Base-by-base conservation (phyloP, 805 yeast genomes). In the Yamadazyma kitorensis region DNA sequence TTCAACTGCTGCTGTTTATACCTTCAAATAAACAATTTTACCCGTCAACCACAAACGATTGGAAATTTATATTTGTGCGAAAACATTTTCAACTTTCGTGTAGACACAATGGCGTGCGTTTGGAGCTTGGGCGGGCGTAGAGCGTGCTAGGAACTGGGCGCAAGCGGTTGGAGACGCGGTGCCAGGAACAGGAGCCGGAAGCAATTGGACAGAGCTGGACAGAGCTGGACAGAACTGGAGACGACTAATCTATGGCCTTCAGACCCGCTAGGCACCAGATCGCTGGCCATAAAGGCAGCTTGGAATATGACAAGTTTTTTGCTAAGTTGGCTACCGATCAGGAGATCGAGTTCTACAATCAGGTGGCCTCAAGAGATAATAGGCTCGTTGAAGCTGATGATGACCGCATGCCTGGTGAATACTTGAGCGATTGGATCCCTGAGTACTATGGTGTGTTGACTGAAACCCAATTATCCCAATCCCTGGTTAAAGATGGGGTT, bases 211-310 rank as follows among this genome's bases (percentile, higher is more conserved):
- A n/a, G n/a, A n/a, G n/a, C n/a, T n/a, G n/a, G n/a, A n/a, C n/a
- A n/a, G n/a, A n/a, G n/a, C n/a, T n/a, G n/a, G n/a, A n/a, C n/a
- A n/a, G n/a, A n/a, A n/a, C n/a, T n/a, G n/a, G n/a, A n/a, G n/a
- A n/a, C n/a, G n/a, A n/a, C n/a, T n/a, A n/a, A n/a, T n/a, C n/a
- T n/a, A 27, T 33, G 31, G 14, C n/a, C 15, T 35, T 35, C 16
- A 14, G 12, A 7, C 22, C 24, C 7, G 40, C 56, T 8, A 33
- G 36, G n/a, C 86, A 84, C 51, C 83, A 80, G 58, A 98, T 93
- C 3, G 98, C 97, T 0, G 98, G 98, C 5, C 98, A 91, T 51
- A 85, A 71, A 5, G 98, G 96, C 0, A 74, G 83, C 3, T 47
- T 86, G 34, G 45, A 50, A 8, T 78, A 78, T 42, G 70, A 74